A percentile compares a stretch with the other conserved stretches of the same genome.
Evolutionary conservation across 2,329 filamentous ascomycete genomes (phyloP).

Genomic region (Pyrenochaeta sp.): DNA sequence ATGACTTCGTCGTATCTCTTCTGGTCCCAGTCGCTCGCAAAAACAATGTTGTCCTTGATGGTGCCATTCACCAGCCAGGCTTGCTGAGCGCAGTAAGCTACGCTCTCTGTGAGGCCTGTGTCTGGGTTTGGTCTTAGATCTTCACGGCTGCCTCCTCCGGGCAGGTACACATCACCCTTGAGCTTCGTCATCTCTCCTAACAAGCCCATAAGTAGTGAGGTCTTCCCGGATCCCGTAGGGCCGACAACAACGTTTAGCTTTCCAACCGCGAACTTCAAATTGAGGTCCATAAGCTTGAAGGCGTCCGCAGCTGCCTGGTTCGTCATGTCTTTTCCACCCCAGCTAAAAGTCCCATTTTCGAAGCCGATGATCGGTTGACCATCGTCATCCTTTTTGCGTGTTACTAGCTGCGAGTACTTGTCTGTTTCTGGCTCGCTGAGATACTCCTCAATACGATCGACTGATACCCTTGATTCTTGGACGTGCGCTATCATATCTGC

Average conservation of each 20-base stretch:
- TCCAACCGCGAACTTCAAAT: slow-evolving; percentile 83
- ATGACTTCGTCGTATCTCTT: slow-evolving; percentile 88
- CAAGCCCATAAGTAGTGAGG: slow-evolving; percentile 92
- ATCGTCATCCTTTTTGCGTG: slow-evolving; percentile 72
- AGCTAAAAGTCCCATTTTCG: slow-evolving; percentile 83
- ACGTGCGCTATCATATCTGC: slow-evolving; percentile 99
- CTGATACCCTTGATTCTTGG: slow-evolving; percentile 94
- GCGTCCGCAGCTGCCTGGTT: slow-evolving; percentile 69
- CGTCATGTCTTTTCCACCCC: slow-evolving; percentile 70
- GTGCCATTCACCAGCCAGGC: slow-evolving; percentile 97
- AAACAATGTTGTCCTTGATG: slow-evolving; percentile 95
- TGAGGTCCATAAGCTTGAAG: slow-evolving; percentile 80
- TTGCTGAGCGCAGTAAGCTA: slow-evolving; percentile 96
- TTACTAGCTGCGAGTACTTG: slow-evolving; percentile 85
- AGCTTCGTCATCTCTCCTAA: slow-evolving; percentile 94
- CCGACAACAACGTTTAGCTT: slow-evolving; percentile 93
- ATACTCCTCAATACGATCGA: slow-evolving; percentile 96
- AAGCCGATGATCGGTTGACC: slow-evolving; percentile 84
- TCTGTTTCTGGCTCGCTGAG: slow-evolving; percentile 93
- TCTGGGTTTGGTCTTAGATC: slow-evolving; percentile 82
- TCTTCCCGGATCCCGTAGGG: slow-evolving; percentile 94
- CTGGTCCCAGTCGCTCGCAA: slow-evolving; percentile 81
- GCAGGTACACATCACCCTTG: slow-evolving; percentile 81
- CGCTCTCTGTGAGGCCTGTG: slow-evolving; percentile 87
- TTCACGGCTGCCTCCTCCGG: slow-evolving; percentile 84